Percentiles rank a stretch among this genome's conserved stretches.
Evolutionary conservation across 495 filamentous ascomycete genomes (phyloP).

Genomic region (Usnea hakonensis): DNA sequence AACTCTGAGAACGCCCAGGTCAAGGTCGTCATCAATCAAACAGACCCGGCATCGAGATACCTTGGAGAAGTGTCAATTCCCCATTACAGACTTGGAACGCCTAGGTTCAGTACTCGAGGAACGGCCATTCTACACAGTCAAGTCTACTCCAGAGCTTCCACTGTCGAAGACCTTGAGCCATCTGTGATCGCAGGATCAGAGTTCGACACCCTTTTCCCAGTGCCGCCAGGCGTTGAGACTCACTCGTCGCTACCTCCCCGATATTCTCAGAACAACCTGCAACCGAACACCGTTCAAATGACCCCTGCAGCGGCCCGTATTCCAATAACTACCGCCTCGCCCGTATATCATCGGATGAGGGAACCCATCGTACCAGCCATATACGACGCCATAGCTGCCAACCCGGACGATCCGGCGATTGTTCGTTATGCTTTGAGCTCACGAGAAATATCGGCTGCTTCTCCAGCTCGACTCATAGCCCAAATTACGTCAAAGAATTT

Average conservation of each 20-base stretch:
- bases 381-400: constrained; percentile 68
- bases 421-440: constrained; percentile 71
- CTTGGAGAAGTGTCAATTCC: constrained; percentile 77
- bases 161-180: constrained; percentile 46
- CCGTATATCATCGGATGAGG: constrained; percentile 38
- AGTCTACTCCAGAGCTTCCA: constrained; percentile 46
- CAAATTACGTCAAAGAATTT: constrained; percentile 95
- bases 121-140: constrained; percentile 78
- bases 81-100: constrained; percentile 75
- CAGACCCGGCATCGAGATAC: constrained; percentile 59
- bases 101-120: constrained; percentile 69
- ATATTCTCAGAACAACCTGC: constrained; percentile 35
- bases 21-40: constrained; percentile 78
- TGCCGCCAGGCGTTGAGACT: constrained; percentile 32
- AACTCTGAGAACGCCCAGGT: constrained; percentile 47
- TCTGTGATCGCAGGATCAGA: constrained; percentile 46
- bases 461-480: constrained; percentile 85
- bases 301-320: constrained; percentile 17
- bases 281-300: constrained; percentile 23
- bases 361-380: constrained; percentile 51
- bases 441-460: constrained; percentile 78
- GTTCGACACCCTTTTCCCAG: constrained; percentile 36
- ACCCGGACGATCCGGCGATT: constrained; percentile 68
- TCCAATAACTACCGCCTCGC: constrained; percentile 25
- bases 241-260: constrained; percentile 32